Conservation (phyloP, 192 early-diverging fungal species). For the Podila minutissima region DNA sequence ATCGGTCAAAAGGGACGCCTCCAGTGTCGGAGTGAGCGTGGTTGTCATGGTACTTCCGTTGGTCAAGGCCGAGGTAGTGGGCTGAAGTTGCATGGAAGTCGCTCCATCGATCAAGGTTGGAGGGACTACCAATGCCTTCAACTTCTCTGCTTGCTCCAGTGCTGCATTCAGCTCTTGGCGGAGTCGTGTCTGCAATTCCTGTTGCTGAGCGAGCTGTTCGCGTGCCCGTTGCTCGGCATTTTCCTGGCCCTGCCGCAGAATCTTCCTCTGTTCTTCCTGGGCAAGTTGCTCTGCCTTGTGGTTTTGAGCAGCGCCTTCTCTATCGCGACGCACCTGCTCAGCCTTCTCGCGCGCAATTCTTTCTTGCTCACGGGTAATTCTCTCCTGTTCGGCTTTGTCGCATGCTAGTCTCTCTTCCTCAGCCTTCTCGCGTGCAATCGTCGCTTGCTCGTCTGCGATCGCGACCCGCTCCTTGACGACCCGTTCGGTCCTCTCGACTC, state of each 20-base stretch:
- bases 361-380: background rate
- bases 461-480: background rate
- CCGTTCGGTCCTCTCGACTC: background rate
- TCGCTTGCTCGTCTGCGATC: background rate
- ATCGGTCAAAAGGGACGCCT: background rate
- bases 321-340: background rate
- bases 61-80: too few relatives aligned
- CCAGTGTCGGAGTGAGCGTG: too few relatives aligned
- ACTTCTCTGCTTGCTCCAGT: too few relatives aligned
- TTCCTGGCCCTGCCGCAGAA: background rate
- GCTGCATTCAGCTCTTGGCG: too few relatives aligned
- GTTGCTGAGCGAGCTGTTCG: background rate
- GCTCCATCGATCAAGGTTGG: too few relatives aligned
- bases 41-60: too few relatives aligned
- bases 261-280: background rate
- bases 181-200: too few relatives aligned
- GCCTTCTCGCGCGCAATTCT: constrained; percentile 2
- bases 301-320: background rate
- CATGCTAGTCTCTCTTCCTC: constrained; percentile 4
- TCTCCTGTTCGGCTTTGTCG: background rate
- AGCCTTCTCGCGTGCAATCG: background rate
- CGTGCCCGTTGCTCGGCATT: background rate
- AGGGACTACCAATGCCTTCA: too few relatives aligned
- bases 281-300: background rate
- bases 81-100: too few relatives aligned